Evolutionary conservation across 2,329 filamentous ascomycete species (phyloP), one percentile per base, ranked within the genome.

Genomic region (Chaetomiaceae sp.): DNA sequence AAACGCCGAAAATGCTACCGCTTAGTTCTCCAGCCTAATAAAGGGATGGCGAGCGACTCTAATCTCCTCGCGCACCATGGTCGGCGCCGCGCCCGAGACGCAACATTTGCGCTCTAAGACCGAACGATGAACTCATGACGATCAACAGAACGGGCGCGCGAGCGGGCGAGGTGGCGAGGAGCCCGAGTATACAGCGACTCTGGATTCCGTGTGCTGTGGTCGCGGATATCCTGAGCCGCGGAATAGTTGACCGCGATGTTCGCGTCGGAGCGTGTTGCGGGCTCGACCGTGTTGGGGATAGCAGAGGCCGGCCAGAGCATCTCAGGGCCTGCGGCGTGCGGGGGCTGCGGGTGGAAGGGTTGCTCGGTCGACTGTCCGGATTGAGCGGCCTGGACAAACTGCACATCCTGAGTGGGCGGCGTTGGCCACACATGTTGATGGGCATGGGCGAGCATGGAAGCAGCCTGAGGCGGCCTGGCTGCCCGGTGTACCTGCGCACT

Each of bases 151-250:
- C 20, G 21, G 20, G 48, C 48, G 4, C 37, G 38, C 13, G 48
- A 50, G 29, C 37, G 38, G n/a, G 48, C 48, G n/a, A 50, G 23
- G 7, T 29, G n/a, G 14, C 23, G 20, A 25, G 38, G 48, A 16
- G 25, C 48, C 48, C 21, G 20, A 18, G 29, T 50, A 23, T 43
- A 50, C 21, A 21, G n/a, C 38, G 38, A 32, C 30, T 50, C 48
- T 2, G 23, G 20, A n/a, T 50, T n/a, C 29, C 11, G 25, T 4
- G 13, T 29, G 16, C 36, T 4, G 14, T 23, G 13, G 2, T 33
- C 36, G 18, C 29, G 13, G 1, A 16, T 13, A 14, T 30, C 1
- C 11, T 42, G 10, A 2, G 18, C 6, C 11, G 20, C 34, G 9
- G 10, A 14, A 2, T 7, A 13, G n/a, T 21, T 7, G 2, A 9